These are phyloP conservation scores for Cyclotella atomus DNA, from an alignment of 108 stramenopile genomes.

Conservation along the genomic window DNA sequence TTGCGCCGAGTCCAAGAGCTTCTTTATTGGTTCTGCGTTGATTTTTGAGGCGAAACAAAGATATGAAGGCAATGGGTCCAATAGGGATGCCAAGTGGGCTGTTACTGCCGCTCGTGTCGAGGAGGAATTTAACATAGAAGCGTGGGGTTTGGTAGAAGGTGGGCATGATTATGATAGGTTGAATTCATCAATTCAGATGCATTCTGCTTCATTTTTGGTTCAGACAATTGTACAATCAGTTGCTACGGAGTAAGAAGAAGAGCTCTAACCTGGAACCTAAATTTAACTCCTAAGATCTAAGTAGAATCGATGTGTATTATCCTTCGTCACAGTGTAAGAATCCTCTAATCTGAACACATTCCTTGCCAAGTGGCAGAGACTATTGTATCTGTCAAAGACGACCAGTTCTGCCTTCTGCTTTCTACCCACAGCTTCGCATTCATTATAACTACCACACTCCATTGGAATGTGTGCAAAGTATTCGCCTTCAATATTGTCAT, in stretches of 20 bases:
- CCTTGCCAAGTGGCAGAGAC: conserved; percentile 28
- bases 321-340: conserved; percentile 37
- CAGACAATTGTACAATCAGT: conserved; percentile 45
- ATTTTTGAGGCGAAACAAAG: conserved; percentile 40
- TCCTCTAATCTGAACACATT: conserved; percentile 37
- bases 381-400: conserved; percentile 38
- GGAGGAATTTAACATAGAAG: conserved; percentile 96
- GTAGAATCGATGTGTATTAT: conserved; percentile 32
- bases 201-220: conserved; percentile 70
- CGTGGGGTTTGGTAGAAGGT: conserved; percentile 98
- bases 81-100: conserved; percentile 59
- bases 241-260: background rate
- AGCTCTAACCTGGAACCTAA: background rate
- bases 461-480: conserved; percentile 40
- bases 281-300: conserved; percentile 34
- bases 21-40: conserved; percentile 82
- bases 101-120: conserved; percentile 90
- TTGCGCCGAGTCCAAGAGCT: conserved; percentile 89
- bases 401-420: conserved; percentile 33
- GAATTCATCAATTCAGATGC: conserved; percentile 82
- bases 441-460: conserved; percentile 36
- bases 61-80: conserved; percentile 1
- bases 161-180: conserved; percentile 95
- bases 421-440: conserved; percentile 31
- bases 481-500: conserved; percentile 31